phyloP scores from a whole-genome alignment of 2,329 filamentous ascomycete genomes.

The Fusarium sp. region DNA sequence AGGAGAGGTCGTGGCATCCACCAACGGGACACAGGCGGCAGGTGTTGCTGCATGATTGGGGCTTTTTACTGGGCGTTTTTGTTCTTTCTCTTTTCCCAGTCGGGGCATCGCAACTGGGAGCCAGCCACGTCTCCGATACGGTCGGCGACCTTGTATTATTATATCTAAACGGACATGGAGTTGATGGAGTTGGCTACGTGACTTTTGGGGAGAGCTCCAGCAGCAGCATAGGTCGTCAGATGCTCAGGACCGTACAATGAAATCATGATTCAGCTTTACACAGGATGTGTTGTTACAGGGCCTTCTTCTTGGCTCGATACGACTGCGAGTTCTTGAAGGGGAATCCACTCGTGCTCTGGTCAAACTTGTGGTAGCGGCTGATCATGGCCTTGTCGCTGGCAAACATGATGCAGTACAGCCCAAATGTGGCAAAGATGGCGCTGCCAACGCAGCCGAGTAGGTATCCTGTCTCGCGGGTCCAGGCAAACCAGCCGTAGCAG shows the following conservation, averaged over 20 bases:
- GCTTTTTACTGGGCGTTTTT: neutral
- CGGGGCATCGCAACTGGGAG: neutral
- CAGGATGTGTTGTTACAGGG: constrained; percentile 31
- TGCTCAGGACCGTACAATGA: constrained; percentile 12
- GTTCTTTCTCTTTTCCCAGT: neutral
- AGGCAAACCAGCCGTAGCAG: constrained; percentile 75
- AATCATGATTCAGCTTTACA: constrained; percentile 24
- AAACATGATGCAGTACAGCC: constrained; percentile 51
- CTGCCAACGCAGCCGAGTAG: constrained; percentile 70
- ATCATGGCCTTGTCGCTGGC: constrained; percentile 52
- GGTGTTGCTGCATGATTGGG: constrained; percentile 12
- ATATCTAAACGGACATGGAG: constrained; percentile 35
- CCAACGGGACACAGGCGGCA: constrained; percentile 17
- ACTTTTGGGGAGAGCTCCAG: constrained; percentile 16
- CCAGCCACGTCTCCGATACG: neutral
- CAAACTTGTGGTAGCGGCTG: constrained; percentile 51
- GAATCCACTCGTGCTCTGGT: constrained; percentile 55
- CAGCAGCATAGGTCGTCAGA: constrained; percentile 9
- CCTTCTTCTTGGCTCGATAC: constrained; percentile 54
- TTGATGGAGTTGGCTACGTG: constrained; percentile 40
- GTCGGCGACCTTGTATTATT: constrained; percentile 28
- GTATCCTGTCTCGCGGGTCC: constrained; percentile 67
- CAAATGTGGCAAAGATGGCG: constrained; percentile 68
- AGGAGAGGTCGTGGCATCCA: constrained; percentile 9
- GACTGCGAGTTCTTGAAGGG: constrained; percentile 53